Evolutionary conservation across 2,329 filamentous ascomycete genomes (phyloP).

Genomic region (Lachnellula arida): DNA sequence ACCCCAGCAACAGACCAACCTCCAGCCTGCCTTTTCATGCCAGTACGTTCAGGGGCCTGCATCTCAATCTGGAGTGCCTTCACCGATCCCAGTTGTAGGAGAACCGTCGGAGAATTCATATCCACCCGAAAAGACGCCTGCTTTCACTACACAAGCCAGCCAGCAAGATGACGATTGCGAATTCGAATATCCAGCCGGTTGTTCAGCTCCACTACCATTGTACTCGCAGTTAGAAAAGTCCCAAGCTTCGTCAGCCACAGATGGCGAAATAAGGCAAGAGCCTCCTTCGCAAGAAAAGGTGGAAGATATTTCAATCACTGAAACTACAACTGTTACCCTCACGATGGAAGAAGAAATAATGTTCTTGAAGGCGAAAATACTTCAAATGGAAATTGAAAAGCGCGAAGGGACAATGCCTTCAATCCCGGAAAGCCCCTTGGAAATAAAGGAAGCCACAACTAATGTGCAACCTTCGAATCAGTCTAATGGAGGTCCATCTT

Average conservation of each 20-base stretch:
- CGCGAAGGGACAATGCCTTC: slow-evolving; percentile 6
- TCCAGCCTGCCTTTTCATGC: background rate
- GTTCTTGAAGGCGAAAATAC: slow-evolving; percentile 21
- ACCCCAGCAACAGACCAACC: background rate
- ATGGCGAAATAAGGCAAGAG: background rate
- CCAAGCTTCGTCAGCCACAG: background rate
- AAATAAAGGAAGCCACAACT: background rate
- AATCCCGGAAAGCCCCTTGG: background rate
- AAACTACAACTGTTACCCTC: slow-evolving; percentile 3
- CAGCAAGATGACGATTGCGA: background rate
- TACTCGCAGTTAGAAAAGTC: background rate
- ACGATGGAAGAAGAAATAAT: slow-evolving; percentile 25
- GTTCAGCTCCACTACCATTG: background rate
- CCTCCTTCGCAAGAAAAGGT: background rate
- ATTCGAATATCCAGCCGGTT: background rate
- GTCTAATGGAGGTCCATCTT: background rate
- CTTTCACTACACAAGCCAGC: background rate
- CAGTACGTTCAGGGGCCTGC: background rate
- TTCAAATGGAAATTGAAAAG: slow-evolving; percentile 27
- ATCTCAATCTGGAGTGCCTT: background rate
- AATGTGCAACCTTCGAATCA: slow-evolving; percentile 1
- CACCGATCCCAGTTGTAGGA: background rate
- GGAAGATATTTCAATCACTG: background rate
- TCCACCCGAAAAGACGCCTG: slow-evolving; percentile 1
- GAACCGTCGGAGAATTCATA: background rate